Conservation (phyloP, 805 yeast genomes). For the Kodamaea laetipori region DNA sequence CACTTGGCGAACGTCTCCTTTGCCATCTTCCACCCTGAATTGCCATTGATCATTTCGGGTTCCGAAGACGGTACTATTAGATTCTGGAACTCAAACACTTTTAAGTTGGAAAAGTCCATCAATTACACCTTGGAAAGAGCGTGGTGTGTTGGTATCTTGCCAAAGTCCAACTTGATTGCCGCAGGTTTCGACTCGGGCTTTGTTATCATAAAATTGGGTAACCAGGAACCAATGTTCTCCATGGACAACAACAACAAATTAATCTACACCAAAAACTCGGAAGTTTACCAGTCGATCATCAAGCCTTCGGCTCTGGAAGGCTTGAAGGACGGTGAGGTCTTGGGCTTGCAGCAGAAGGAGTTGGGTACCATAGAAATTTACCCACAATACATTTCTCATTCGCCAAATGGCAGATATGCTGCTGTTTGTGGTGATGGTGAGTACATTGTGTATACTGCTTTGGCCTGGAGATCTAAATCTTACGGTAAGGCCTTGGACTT, state of each 20-base stretch:
- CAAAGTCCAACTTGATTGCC: constrained; percentile 74
- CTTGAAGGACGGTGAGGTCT: constrained; percentile 75
- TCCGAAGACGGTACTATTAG: constrained; percentile 94
- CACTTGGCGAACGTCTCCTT: constrained; percentile 93
- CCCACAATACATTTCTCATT: constrained; percentile 84
- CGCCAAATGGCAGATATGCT: constrained; percentile 96
- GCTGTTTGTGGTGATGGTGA: constrained; percentile 98
- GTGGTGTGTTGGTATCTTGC: constrained; percentile 87
- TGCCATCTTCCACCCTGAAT: constrained; percentile 97
- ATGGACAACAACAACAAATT: constrained; percentile 93
- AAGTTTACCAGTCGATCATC: constrained; percentile 80
- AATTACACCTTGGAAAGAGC: constrained; percentile 93
- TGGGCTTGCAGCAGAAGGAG: constrained; percentile 82
- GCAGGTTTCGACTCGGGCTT: constrained; percentile 95
- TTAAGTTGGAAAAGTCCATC: constrained; percentile 87
- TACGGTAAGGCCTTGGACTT: constrained; percentile 90
- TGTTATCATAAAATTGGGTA: constrained; percentile 85
- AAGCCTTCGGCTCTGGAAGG: constrained; percentile 64
- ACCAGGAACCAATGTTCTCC: constrained; percentile 89
- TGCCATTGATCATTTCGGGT: constrained; percentile 93
- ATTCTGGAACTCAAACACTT: constrained; percentile 93
- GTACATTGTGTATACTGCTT: constrained; percentile 90
- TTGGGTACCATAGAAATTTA: constrained; percentile 92
- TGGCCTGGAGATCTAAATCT: constrained; percentile 96
- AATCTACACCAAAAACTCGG: constrained; percentile 88